Conservation (phyloP, 139 green algal species). For the Chlorella ohadii region DNA sequence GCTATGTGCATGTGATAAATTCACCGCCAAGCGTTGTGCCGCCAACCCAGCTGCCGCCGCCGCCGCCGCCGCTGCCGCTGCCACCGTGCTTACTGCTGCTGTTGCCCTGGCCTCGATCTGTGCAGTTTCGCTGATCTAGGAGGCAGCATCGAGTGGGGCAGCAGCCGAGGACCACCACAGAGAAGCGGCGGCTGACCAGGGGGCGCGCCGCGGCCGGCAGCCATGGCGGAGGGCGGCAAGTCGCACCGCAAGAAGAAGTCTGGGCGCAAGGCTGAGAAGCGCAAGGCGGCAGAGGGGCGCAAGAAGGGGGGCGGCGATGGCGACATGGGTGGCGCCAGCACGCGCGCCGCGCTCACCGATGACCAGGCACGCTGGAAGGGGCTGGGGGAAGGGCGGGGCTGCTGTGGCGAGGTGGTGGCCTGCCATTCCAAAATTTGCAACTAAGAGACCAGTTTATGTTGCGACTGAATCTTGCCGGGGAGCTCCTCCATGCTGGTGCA, state of each 20-base stretch:
- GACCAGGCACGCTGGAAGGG: slow-evolving; percentile 32
- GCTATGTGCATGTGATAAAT: too few species aligned
- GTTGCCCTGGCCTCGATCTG: too few species aligned
- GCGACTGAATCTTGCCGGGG: too few species aligned
- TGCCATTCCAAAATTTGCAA: background rate
- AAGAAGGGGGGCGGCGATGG: slow-evolving; percentile 57
- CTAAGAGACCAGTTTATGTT: too few species aligned
- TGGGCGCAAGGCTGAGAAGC: slow-evolving; percentile 77
- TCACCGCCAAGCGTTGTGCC: too few species aligned
- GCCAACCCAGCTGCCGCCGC: too few species aligned
- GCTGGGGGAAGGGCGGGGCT: background rate
- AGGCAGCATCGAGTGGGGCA: too few species aligned
- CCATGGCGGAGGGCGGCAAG: slow-evolving; percentile 43
- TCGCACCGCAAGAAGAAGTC: slow-evolving; percentile 77
- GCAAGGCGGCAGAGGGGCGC: slow-evolving; percentile 64
- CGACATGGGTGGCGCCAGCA: slow-evolving; percentile 14
- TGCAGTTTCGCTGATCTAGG: too few species aligned
- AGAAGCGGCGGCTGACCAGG: background rate
- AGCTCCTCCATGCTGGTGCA: too few species aligned
- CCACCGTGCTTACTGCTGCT: too few species aligned
- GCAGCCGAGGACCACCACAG: too few species aligned
- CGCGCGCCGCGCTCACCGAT: slow-evolving; percentile 1
- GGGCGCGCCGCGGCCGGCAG: background rate
- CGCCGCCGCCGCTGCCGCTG: too few species aligned
- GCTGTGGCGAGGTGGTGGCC: background rate